Evolutionary conservation across 2,329 filamentous ascomycete species (phyloP).

Genomic region (Hypoxylon sp.): DNA sequence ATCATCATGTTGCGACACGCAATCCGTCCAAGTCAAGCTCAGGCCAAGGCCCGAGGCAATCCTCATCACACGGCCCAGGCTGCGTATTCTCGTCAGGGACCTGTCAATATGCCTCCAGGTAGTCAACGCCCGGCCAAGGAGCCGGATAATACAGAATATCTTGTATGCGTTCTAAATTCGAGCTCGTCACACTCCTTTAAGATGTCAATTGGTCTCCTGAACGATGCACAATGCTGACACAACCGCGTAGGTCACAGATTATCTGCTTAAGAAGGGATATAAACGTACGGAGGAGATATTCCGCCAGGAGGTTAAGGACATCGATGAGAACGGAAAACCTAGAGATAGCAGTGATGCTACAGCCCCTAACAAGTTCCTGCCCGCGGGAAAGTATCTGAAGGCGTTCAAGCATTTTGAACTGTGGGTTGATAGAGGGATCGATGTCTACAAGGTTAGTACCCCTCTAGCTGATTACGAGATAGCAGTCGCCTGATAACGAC

Average conservation of each 20-base stretch:
- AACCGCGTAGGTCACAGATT: slow-evolving; percentile 79
- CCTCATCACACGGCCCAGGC: background rate
- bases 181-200: background rate
- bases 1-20: background rate
- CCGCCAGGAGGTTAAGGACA: slow-evolving; percentile 86
- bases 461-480: slow-evolving; percentile 35
- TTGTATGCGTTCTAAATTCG: background rate
- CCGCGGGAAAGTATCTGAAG: slow-evolving; percentile 76
- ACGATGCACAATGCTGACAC: slow-evolving; percentile 32
- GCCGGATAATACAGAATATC: background rate
- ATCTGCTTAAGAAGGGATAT: slow-evolving; percentile 95
- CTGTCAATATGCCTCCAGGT: background rate
- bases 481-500: slow-evolving; percentile 8
- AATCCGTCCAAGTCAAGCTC: background rate
- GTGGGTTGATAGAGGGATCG: slow-evolving; percentile 93
- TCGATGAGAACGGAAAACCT: slow-evolving; percentile 84
- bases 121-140: no score
- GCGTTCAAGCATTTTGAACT: slow-evolving; percentile 80
- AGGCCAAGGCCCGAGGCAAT: background rate
- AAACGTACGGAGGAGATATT: slow-evolving; percentile 92
- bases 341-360: slow-evolving; percentile 75
- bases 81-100: background rate
- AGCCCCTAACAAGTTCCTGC: slow-evolving; percentile 63
- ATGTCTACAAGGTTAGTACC: slow-evolving; percentile 84
- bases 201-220: background rate